Conservation (phyloP, 768 basidiomycete species). For the Kwoniella pini region DNA sequence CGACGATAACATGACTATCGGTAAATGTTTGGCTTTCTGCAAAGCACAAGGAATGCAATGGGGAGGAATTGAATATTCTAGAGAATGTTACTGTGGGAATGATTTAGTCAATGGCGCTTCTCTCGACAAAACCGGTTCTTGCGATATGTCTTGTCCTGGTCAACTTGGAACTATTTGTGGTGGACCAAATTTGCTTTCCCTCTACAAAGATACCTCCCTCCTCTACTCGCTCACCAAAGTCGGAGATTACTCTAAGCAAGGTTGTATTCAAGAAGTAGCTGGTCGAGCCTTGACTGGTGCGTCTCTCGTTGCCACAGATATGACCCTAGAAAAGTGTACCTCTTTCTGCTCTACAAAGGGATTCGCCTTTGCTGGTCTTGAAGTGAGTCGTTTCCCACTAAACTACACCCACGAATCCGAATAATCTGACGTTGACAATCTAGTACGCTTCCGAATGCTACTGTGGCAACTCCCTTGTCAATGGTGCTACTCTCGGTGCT, state of each 20-base stretch:
- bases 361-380: constrained; percentile 37
- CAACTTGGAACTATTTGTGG: constrained; percentile 15
- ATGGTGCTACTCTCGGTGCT: constrained; percentile 31
- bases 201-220: constrained; percentile 22
- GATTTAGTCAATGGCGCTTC: constrained; percentile 33
- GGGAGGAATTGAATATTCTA: constrained; percentile 33
- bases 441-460: constrained; percentile 44
- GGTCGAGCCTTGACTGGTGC: constrained; percentile 47
- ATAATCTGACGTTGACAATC: too few relatives aligned
- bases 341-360: constrained; percentile 34
- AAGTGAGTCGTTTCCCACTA: too few relatives aligned
- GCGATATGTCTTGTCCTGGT: constrained; percentile 25
- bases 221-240: constrained; percentile 7
- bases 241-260: constrained; percentile 19
- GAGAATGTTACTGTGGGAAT: constrained; percentile 40
- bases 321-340: constrained; percentile 39
- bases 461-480: constrained; percentile 39
- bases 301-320: constrained; percentile 24
- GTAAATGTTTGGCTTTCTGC: constrained; percentile 39
- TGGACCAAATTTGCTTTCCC: constrained; percentile 17
- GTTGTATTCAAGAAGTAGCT: constrained; percentile 36
- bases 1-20: constrained; percentile 34
- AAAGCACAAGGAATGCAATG: constrained; percentile 27
- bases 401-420: too few relatives aligned
- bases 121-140: constrained; percentile 20